Percentiles rank a stretch among this genome's conserved stretches.
Evolutionary conservation across 2,329 filamentous ascomycete genomes (phyloP).

Genomic region (Apiospora aurea): DNA sequence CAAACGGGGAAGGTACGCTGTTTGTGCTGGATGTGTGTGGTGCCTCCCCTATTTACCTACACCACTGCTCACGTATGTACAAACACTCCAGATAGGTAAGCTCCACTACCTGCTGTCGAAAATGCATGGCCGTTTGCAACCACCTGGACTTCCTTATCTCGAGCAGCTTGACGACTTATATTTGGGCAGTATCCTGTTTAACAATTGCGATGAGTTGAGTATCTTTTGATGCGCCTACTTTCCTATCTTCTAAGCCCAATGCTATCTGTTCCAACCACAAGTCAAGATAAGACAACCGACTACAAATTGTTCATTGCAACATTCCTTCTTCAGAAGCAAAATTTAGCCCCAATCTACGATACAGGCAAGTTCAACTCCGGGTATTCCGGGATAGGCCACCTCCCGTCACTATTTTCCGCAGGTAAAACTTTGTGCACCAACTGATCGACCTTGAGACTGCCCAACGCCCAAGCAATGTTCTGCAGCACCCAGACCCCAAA

Average conservation of each 20-base stretch:
- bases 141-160: neutral
- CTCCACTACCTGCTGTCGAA: neutral
- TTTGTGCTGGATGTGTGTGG: neutral
- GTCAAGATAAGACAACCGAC: neutral
- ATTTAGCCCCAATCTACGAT: neutral
- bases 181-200: no score
- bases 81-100: neutral
- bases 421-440: constrained; percentile 31
- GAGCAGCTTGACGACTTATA: neutral
- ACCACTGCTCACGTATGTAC: neutral
- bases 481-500: constrained; percentile 39
- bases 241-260: neutral
- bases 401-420: constrained; percentile 32
- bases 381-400: constrained; percentile 36
- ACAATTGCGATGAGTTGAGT: neutral
- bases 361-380: constrained; percentile 35
- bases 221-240: no score
- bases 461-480: constrained; percentile 35
- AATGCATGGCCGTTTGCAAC: no score
- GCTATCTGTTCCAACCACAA: neutral
- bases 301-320: neutral
- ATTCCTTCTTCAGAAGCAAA: neutral
- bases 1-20: neutral
- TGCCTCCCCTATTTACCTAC: neutral
- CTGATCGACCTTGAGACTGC: constrained; percentile 34